Evolutionary conservation across 371 early-diverging fungal species (phyloP).

Genomic region (Mucor irregularis): DNA sequence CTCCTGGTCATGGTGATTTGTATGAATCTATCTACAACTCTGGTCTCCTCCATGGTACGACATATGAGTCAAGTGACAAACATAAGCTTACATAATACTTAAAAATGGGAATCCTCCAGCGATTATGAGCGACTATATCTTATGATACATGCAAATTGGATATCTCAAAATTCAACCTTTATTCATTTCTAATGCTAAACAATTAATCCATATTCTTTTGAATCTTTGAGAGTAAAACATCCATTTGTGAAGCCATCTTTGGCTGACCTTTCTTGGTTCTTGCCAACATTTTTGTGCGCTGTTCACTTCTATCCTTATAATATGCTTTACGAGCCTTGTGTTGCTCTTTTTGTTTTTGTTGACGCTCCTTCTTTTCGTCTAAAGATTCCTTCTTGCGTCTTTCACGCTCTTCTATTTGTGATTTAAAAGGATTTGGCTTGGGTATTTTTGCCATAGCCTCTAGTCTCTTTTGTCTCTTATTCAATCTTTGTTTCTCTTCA

Average conservation of each 20-base stretch:
- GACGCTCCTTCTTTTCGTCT: constrained; percentile 34
- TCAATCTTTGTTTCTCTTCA: background rate
- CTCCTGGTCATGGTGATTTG: constrained; percentile 99
- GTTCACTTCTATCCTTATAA: constrained; percentile 56
- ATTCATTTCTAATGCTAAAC: no score
- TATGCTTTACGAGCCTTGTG: constrained; percentile 54
- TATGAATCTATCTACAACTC: constrained; percentile 94
- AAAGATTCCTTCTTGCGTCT: constrained; percentile 43
- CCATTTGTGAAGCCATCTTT: constrained; percentile 64
- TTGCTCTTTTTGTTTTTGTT: constrained; percentile 35
- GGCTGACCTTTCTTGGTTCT: constrained; percentile 66
- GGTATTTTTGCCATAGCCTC: constrained; percentile 6
- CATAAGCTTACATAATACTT: no score
- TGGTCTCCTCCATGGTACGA: no score
- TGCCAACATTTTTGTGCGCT: constrained; percentile 58
- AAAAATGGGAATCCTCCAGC: no score
- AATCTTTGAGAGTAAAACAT: constrained; percentile 59
- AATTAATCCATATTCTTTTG: constrained; percentile 34
- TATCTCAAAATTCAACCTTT: no score
- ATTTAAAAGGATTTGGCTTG: constrained; percentile 66
- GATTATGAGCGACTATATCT: no score
- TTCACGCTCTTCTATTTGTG: constrained; percentile 54
- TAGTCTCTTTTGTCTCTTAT: constrained; percentile 9
- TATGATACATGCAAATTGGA: no score
- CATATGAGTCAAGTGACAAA: no score